Percentiles rank a stretch among this genome's conserved stretches.
Conservation (phyloP, 495 filamentous ascomycete species). For the Daldinia vernicosa region DNA sequence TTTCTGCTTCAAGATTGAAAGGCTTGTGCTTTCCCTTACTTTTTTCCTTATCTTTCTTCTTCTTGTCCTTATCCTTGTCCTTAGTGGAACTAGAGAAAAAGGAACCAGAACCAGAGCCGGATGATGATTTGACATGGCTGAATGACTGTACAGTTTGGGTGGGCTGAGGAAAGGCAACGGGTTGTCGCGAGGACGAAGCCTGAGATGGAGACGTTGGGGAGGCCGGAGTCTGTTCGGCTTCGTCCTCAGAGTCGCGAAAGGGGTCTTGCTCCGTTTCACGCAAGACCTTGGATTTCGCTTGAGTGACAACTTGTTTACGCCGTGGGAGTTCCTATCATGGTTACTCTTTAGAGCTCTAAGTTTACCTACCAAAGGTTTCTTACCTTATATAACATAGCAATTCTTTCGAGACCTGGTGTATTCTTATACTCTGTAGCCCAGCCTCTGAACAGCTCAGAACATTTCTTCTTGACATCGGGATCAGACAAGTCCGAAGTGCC, state of each 20-base stretch:
- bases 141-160: slow-evolving; percentile 48
- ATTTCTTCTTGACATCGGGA: slow-evolving; percentile 83
- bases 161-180: slow-evolving; percentile 46
- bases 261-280: slow-evolving; percentile 73
- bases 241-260: slow-evolving; percentile 70
- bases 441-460: slow-evolving; percentile 82
- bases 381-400: slow-evolving; percentile 80
- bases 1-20: slow-evolving; percentile 90
- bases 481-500: slow-evolving; percentile 87
- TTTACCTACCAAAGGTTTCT: neutral
- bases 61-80: slow-evolving; percentile 59
- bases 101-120: slow-evolving; percentile 46
- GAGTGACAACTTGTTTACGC: slow-evolving; percentile 65
- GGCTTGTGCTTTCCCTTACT: slow-evolving; percentile 61
- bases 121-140: slow-evolving; percentile 44
- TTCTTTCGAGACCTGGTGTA: slow-evolving; percentile 79
- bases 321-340: slow-evolving; percentile 59
- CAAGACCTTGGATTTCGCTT: slow-evolving; percentile 81
- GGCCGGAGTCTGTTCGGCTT: slow-evolving; percentile 46
- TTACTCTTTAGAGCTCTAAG: neutral
- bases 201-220: slow-evolving; percentile 32
- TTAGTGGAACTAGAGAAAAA: slow-evolving; percentile 47
- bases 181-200: slow-evolving; percentile 46
- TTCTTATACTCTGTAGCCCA: slow-evolving; percentile 88
- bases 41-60: slow-evolving; percentile 59